These are phyloP conservation scores for Conoideocrella luteorostrata DNA, from an alignment of 2,329 filamentous ascomycete genomes.

Conservation along the genomic window DNA sequence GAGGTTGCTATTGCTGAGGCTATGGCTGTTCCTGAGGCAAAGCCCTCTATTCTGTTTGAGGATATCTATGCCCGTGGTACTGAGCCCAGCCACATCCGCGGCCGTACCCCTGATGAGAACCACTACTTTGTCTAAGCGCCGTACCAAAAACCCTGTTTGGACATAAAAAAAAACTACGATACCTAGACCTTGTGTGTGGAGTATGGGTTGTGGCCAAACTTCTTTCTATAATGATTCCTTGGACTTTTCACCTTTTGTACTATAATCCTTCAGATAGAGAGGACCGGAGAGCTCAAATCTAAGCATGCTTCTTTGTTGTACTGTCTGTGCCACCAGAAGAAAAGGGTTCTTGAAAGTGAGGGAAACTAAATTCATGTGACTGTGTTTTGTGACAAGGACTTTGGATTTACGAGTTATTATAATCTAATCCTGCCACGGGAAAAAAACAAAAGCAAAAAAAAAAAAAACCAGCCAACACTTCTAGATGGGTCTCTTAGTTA, in stretches of 20 bases:
- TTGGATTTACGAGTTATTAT: too few species aligned
- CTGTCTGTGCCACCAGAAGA: background rate
- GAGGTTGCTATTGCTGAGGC: conserved; percentile 88
- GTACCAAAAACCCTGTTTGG: background rate
- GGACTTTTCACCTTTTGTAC: conserved; percentile 22
- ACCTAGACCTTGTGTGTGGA: background rate
- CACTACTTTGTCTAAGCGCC: conserved; percentile 66
- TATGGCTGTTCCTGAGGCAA: conserved; percentile 75
- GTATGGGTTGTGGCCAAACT: background rate
- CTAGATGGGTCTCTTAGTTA: too few species aligned
- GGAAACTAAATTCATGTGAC: background rate
- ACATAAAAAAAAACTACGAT: background rate
- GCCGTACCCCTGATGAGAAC: conserved; percentile 86
- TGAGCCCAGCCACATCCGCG: conserved; percentile 83
- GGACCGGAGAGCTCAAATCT: conserved; percentile 16
- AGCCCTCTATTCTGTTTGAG: conserved; percentile 81
- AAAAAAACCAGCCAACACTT: too few species aligned
- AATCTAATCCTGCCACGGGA: too few species aligned
- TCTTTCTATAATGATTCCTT: conserved; percentile 27
- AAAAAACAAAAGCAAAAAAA: too few species aligned
- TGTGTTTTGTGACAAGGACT: too few species aligned
- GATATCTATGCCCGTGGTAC: conserved; percentile 89
- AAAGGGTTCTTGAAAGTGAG: background rate
- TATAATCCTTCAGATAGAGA: conserved; percentile 16
- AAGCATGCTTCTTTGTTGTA: conserved; percentile 11